Evolutionary conservation across 1,284 basidiomycete species (phyloP).

Genomic region (Inonotus hispidus): DNA sequence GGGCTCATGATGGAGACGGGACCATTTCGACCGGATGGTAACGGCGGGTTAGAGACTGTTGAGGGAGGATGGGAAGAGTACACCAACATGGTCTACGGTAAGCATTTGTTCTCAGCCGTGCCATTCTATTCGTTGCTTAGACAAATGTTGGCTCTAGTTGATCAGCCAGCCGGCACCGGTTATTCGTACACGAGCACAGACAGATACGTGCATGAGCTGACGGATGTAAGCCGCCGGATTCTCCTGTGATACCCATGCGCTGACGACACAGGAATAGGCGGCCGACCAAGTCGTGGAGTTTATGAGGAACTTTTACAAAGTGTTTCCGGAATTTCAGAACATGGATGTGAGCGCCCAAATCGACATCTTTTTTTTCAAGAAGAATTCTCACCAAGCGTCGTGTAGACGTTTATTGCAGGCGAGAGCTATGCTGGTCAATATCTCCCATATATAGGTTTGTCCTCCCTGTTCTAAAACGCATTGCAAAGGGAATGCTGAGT

Average conservation of each 20-base stretch:
- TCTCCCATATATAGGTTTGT: constrained; percentile 87
- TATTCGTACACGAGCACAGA: constrained; percentile 88
- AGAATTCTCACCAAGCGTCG: constrained; percentile 13
- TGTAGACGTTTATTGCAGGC: constrained; percentile 85
- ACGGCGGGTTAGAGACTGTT: constrained; percentile 72
- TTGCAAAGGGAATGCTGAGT: background rate
- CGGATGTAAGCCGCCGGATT: constrained; percentile 46
- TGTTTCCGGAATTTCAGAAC: constrained; percentile 84
- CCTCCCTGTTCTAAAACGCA: constrained; percentile 9
- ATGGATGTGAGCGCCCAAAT: constrained; percentile 66
- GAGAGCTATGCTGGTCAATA: constrained; percentile 99
- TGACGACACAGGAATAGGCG: constrained; percentile 42
- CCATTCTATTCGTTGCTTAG: constrained; percentile 8
- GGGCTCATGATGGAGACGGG: constrained; percentile 98
- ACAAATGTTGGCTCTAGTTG: constrained; percentile 48
- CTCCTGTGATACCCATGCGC: background rate
- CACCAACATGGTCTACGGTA: constrained; percentile 91
- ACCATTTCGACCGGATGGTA: constrained; percentile 79
- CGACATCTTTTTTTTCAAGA: constrained; percentile 16
- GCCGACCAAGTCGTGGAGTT: constrained; percentile 81
- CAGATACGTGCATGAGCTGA: constrained; percentile 76
- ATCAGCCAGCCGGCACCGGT: constrained; percentile 96
- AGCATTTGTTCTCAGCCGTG: constrained; percentile 26
- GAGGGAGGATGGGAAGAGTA: constrained; percentile 99
- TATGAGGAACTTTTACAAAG: constrained; percentile 78